Percentiles rank a stretch among this genome's conserved stretches.
These are phyloP conservation scores for Paramecium sonneborni DNA, from an alignment of 73 alveolate genomes.

Conservation along the genomic window DNA sequence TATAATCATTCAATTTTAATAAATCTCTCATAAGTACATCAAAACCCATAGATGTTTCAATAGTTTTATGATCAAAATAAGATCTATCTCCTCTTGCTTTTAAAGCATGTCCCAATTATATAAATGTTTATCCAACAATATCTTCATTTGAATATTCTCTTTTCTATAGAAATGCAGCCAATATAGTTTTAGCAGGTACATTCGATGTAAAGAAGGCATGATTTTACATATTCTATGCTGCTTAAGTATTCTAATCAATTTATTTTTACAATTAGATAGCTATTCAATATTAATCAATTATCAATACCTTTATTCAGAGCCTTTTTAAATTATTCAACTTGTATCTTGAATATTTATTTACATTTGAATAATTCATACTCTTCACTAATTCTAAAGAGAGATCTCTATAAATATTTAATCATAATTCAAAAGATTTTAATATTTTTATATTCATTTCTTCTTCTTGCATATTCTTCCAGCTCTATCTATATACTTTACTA, in stretches of 20 bases:
- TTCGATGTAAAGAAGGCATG: not conserved
- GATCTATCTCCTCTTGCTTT: not conserved
- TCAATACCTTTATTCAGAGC: not conserved
- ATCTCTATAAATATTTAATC: slow-evolving; percentile 15
- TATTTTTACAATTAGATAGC: not conserved
- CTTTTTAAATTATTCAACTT: not conserved
- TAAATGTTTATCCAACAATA: slow-evolving; percentile 2
- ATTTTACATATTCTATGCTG: not conserved
- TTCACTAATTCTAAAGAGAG: not conserved
- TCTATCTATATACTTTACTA: not conserved
- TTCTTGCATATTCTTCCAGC: not conserved
- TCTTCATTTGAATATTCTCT: slow-evolving; percentile 7
- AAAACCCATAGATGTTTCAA: not conserved
- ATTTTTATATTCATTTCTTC: not conserved
- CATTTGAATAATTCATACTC: not conserved
- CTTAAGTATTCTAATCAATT: not conserved
- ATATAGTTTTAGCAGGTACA: not conserved
- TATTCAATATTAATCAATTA: not conserved
- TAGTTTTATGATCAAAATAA: not conserved
- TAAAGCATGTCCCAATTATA: not conserved
- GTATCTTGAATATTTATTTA: not conserved
- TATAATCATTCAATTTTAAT: not conserved
- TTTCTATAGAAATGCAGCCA: not conserved
- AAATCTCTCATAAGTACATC: not conserved
- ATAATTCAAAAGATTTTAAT: not conserved